These are phyloP conservation scores for Gossypium gossypioides DNA, from an alignment of 441 rosid species.

Conservation along the genomic window DNA sequence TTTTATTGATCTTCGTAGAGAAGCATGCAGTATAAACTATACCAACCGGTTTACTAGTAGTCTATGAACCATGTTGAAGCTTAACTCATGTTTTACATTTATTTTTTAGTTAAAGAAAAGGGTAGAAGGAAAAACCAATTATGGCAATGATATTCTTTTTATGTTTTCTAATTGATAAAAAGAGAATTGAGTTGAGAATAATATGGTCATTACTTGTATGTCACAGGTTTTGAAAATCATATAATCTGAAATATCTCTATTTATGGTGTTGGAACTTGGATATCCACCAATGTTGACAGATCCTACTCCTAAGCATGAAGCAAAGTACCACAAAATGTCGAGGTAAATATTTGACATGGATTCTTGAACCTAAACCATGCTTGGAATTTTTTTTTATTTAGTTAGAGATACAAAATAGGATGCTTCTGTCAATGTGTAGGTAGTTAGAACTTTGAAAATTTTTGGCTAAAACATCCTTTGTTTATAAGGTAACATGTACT, in stretches of 20 bases:
- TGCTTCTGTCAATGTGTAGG: slow-evolving; percentile 1
- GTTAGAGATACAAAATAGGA: background rate
- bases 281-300: slow-evolving; percentile 4
- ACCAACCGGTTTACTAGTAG: background rate
- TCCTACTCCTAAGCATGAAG: background rate
- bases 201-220: slow-evolving; percentile 8
- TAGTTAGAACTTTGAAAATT: background rate
- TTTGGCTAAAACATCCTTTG: background rate
- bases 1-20: background rate
- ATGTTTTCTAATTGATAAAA: background rate
- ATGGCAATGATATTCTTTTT: background rate
- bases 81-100: background rate
- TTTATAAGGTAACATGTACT: background rate
- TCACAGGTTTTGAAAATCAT: slow-evolving; percentile 12
- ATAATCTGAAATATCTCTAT: background rate
- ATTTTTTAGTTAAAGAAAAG: background rate
- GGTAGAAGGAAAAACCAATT: background rate
- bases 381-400: slow-evolving; percentile 1
- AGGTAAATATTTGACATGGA: slow-evolving; percentile 13
- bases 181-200: background rate
- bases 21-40: background rate
- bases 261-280: slow-evolving; percentile 5
- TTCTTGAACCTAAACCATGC: background rate
- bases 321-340: slow-evolving; percentile 1
- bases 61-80: background rate